Evolutionary conservation across 2,329 filamentous ascomycete genomes (phyloP).

Genomic region (Verticillium nonalfalfae): DNA sequence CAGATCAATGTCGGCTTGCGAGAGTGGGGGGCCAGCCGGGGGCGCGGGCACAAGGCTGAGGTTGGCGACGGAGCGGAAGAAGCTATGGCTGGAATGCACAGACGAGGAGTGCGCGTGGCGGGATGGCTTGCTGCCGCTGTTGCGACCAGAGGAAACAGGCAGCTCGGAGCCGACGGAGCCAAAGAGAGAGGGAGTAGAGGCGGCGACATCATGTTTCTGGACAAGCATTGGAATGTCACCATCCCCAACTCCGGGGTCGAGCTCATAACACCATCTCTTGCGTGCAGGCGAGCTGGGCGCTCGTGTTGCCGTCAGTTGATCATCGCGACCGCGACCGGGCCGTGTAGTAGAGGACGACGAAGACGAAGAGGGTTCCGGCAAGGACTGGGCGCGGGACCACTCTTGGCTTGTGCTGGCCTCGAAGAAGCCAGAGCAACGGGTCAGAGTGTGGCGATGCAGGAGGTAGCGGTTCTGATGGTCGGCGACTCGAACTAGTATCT

Average conservation of each 20-base stretch:
- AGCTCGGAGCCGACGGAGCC: conserved; percentile 22
- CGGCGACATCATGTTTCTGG: conserved; percentile 56
- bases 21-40: conserved; percentile 31
- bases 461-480: conserved; percentile 77
- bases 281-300: conserved; percentile 27
- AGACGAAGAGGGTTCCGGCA: conserved; percentile 23
- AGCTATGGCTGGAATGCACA: conserved; percentile 40
- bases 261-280: conserved; percentile 78
- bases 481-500: conserved; percentile 69
- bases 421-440: conserved; percentile 90
- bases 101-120: conserved; percentile 49
- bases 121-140: conserved; percentile 52
- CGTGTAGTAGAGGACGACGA: background rate
- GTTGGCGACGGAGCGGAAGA: conserved; percentile 85
- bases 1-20: conserved; percentile 63
- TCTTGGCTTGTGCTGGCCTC: conserved; percentile 77
- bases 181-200: conserved; percentile 42
- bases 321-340: conserved; percentile 19
- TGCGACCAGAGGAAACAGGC: conserved; percentile 4
- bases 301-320: conserved; percentile 22
- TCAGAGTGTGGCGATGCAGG: conserved; percentile 78
- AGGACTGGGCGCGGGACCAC: conserved; percentile 52
- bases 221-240: conserved; percentile 84
- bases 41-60: conserved; percentile 46
- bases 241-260: conserved; percentile 67